Evolutionary conservation across 1,284 basidiomycete species (phyloP).

Genomic region (Volvariella surrecta): DNA sequence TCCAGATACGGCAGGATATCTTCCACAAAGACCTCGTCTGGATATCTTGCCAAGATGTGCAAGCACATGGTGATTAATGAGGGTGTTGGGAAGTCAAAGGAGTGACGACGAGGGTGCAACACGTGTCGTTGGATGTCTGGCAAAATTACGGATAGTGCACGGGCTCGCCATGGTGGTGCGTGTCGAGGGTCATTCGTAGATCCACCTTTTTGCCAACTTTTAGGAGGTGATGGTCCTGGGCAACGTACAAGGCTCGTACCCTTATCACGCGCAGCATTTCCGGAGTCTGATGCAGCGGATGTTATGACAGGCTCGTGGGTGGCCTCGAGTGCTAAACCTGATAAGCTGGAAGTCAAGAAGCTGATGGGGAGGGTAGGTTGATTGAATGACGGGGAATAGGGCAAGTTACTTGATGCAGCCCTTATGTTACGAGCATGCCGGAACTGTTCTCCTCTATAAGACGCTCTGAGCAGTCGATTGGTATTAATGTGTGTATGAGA

Average conservation of each 20-base stretch:
- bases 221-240: slow-evolving; percentile 40
- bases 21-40: slow-evolving; percentile 30
- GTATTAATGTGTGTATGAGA: not conserved
- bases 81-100: slow-evolving; percentile 22
- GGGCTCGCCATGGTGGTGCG: slow-evolving; percentile 37
- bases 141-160: slow-evolving; percentile 44
- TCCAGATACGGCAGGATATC: slow-evolving; percentile 43
- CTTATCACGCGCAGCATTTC: slow-evolving; percentile 6
- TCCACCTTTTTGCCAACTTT: slow-evolving; percentile 32
- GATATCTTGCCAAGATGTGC: slow-evolving; percentile 24
- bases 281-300: slow-evolving; percentile 1
- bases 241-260: slow-evolving; percentile 13
- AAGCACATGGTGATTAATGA: slow-evolving; percentile 47
- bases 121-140: slow-evolving; percentile 2
- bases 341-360: slow-evolving; percentile 20
- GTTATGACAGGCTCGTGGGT: not conserved
- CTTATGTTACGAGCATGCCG: slow-evolving; percentile 49
- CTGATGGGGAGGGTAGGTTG: slow-evolving; percentile 30
- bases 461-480: not conserved
- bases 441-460: slow-evolving; percentile 55
- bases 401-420: slow-evolving; percentile 28
- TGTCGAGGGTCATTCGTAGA: slow-evolving; percentile 17
- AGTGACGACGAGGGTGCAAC: not conserved
- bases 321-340: slow-evolving; percentile 2
- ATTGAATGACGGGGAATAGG: slow-evolving; percentile 22